Base-by-base conservation (phyloP, 116 monocot genomes). In the Dioscorea cayenensis region DNA sequence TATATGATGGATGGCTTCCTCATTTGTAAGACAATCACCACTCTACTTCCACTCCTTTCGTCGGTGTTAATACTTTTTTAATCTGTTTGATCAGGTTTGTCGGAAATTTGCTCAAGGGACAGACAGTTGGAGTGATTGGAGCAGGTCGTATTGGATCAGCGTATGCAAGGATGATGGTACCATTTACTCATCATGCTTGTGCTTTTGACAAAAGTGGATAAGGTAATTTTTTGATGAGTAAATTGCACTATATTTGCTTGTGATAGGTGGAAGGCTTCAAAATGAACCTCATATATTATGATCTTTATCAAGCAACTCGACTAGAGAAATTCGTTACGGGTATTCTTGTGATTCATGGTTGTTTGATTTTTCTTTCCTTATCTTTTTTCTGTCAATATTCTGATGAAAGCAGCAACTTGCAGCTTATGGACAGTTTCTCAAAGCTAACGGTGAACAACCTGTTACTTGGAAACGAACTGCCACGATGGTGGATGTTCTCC, bases 291-390 rank as follows among this genome's bases (percentile, higher is more conserved):
- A 92, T 96, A 64, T 96, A 96, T 78, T 96, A 86, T 74, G 96
- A 96, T 73, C 74, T 96, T 60, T 96, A 96, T 76, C 96, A 92
- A 49, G 71, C 96, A 37, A 96, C 90, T 18, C 76, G 96, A 75
- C 79, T 96, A 23, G 96, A 96, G 82, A 96, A 96, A 71, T 96
- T 96, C 75, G 96, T 92, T 60, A 96, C 96, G 86, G 96, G 96
- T 72, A 83, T 70, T 65, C 52, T 51, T 61, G 28, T 64, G 14
- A 28, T 58, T 64, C 36, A 12, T 65, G 3, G 20, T 2, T 1
- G 65, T 22, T 20, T 28, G 23, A 62, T 62, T 23, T 62, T 22
- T 4, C 32, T 4, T 62, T 22, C 32, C 32, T 4, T 4, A 0
- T 32, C 4, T 32, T 2, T 43, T 43, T 43, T 9, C 43, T 43